These are phyloP conservation scores for Xylariales sp. DNA, from an alignment of 2,329 filamentous ascomycete species.

Conservation along the genomic window DNA sequence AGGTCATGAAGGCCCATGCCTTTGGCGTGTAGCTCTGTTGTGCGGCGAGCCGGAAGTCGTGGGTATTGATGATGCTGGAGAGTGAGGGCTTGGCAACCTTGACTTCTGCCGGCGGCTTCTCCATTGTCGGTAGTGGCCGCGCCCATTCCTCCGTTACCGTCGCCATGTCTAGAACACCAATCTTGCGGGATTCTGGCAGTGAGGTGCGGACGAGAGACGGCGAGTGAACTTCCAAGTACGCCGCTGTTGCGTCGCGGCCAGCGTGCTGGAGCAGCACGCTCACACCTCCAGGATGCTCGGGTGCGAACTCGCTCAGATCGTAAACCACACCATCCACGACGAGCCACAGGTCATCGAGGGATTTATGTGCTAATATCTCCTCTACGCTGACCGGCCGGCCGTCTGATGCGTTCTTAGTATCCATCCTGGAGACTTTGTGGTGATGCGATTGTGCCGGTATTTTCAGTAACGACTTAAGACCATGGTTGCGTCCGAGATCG, in stretches of 20 bases:
- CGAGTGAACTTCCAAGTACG: constrained; percentile 64
- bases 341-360: constrained; percentile 68
- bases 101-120: constrained; percentile 17
- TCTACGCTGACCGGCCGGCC: constrained; percentile 51
- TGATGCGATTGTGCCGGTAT: background rate
- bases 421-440: constrained; percentile 35
- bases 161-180: constrained; percentile 61
- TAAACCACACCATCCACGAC: constrained; percentile 74
- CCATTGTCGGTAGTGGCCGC: constrained; percentile 52
- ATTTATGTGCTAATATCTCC: constrained; percentile 61
- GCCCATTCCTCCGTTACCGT: constrained; percentile 62
- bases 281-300: constrained; percentile 52
- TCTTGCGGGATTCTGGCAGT: constrained; percentile 58
- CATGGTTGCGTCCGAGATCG: background rate
- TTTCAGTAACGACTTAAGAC: background rate
- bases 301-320: constrained; percentile 73
- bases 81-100: constrained; percentile 59
- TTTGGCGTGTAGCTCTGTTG: constrained; percentile 67
- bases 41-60: constrained; percentile 71
- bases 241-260: constrained; percentile 64
- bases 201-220: constrained; percentile 55
- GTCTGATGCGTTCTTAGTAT: constrained; percentile 12
- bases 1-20: constrained; percentile 77
- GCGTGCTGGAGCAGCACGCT: constrained; percentile 62
- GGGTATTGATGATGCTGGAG: constrained; percentile 65